A percentile compares a stretch with the other conserved stretches of the same genome.
Conservation (phyloP, 371 early-diverging fungal species). For the Circinella umbellata region DNA sequence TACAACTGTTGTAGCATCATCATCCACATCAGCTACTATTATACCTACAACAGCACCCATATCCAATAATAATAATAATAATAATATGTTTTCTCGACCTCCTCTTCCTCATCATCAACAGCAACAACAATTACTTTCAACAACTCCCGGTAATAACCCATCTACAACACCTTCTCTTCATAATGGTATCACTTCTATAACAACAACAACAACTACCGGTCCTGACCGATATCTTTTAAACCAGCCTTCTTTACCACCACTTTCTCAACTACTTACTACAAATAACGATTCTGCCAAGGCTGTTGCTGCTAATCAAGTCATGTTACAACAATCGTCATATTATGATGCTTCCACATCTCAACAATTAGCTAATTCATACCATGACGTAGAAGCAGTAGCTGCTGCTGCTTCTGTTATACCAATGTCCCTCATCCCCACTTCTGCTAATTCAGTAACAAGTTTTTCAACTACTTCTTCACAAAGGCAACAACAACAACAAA, state of each 20-base stretch:
- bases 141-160: neutral
- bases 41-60: neutral
- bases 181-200: no score
- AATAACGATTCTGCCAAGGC: neutral
- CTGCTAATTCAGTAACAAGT: neutral
- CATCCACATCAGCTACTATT: neutral
- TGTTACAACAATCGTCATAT: slow-evolving; percentile 9
- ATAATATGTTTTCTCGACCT: neutral
- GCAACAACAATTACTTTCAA: neutral
- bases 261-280: slow-evolving; percentile 32
- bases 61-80: neutral
- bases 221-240: slow-evolving; percentile 20
- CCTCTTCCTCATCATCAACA: neutral
- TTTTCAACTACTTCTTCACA: neutral
- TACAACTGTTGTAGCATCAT: neutral
- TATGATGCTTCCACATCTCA: neutral
- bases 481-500: no score
- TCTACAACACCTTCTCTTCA: neutral
- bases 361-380: neutral
- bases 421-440: neutral
- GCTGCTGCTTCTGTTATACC: neutral
- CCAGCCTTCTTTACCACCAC: slow-evolving; percentile 38
- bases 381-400: neutral
- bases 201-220: neutral
- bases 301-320: slow-evolving; percentile 2